Base-by-base conservation (phyloP, 495 filamentous ascomycete species). In the Annulohypoxylon maeteangense region DNA sequence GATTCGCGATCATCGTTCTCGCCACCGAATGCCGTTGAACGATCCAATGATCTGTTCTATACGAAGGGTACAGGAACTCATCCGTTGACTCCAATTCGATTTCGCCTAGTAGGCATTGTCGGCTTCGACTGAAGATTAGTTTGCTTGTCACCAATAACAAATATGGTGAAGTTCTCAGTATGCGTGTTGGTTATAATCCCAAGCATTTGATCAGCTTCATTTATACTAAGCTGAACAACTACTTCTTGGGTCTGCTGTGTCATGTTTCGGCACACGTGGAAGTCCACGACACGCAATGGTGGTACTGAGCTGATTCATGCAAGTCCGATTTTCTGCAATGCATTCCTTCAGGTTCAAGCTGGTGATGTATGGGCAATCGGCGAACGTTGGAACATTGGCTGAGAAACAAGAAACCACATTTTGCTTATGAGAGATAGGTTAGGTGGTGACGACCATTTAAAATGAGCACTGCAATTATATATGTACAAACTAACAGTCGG, bases 301-400 rank as follows among this genome's bases (percentile, higher is more conserved):
- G 44, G 18, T 60, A 38, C 47, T 48, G 48, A 62, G 62, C 57
- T 16, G 57, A 38, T 18, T 12, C 27, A 34, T 48, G 14, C 27
- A 20, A 25, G 20, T 54, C 2, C 31, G 10, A 56, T n/a, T 34
- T 18, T 6, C 58, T 62, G 50, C 31, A 62, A 62, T 53, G 27
- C 68, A 67, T 71, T 66, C 57, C 51, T 62, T 67, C 56, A 0
- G 34, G 18, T 62, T 67, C 56, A 0, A 44, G 18, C 23, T 48
- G 3, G 51, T 53, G 3, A n/a, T 44, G 7, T 64, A 22, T 22
- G 12, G 11, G 47, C 14, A 51, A 8, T 25, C 10, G 7, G 4
- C 11, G 36, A 14, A 40, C 11, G 47, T 51, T 51, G 47, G 47
- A 51, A 27, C 23, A n/a, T 14, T 29, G 5, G 23, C 23, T 29